These are phyloP conservation scores for Trifolium dubium DNA, from an alignment of 306 rosid species.

Conservation along the genomic window DNA sequence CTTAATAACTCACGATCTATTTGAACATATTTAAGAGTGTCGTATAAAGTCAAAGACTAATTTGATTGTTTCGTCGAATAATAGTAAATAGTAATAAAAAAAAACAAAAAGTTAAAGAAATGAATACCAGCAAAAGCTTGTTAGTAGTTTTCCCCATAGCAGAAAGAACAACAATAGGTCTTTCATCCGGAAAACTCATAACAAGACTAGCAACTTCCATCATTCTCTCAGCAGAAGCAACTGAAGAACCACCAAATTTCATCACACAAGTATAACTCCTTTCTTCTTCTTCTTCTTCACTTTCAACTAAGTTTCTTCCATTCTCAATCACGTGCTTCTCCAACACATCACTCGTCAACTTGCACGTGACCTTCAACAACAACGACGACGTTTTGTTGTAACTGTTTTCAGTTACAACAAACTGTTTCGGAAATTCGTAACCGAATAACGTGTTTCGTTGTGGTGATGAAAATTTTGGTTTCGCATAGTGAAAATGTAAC, in stretches of 20 bases:
- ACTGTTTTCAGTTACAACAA: too few relatives aligned
- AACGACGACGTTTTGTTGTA: too few relatives aligned
- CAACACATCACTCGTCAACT: constrained; percentile 56
- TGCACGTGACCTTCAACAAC: constrained; percentile 47
- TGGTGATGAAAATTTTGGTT: too few relatives aligned
- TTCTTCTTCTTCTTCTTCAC: constrained; percentile 26
- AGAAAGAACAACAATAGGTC: constrained; percentile 88
- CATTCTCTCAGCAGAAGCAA: constrained; percentile 89
- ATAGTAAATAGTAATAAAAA: too few relatives aligned
- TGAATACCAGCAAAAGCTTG: constrained; percentile 79
- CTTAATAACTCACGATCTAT: too few relatives aligned
- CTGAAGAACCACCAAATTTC: constrained; percentile 96
- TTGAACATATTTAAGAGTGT: too few relatives aligned
- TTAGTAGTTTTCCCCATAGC: constrained; percentile 98
- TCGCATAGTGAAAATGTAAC: too few relatives aligned
- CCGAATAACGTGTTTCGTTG: too few relatives aligned
- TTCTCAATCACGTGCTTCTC: constrained; percentile 48
- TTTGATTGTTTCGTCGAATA: too few relatives aligned
- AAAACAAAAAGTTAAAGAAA: background rate
- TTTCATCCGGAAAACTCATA: constrained; percentile 79
- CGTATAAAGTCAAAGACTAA: too few relatives aligned
- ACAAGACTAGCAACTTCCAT: constrained; percentile 79
- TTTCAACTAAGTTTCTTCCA: constrained; percentile 38
- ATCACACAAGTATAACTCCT: constrained; percentile 76
- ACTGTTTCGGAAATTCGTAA: too few relatives aligned